Conservation (phyloP, 768 basidiomycete species). For the Cystobasidium onofrii region DNA sequence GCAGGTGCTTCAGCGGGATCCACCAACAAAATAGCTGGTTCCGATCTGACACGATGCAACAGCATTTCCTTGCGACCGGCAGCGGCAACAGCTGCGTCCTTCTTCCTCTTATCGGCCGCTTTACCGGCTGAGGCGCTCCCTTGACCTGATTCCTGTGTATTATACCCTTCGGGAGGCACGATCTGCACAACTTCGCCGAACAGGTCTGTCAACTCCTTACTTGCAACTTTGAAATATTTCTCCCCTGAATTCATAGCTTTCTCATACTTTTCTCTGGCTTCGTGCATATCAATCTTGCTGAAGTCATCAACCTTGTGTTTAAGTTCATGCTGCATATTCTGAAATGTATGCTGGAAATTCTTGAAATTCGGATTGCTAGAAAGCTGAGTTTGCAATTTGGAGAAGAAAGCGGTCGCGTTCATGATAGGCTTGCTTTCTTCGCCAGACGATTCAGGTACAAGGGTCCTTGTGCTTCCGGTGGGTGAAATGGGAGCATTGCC, state of each 20-base stretch:
- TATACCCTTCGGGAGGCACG: conserved; percentile 44
- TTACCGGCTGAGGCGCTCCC: conserved; percentile 43
- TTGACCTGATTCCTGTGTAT: conserved; percentile 26
- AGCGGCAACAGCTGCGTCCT: conserved; percentile 22
- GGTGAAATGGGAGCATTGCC: background rate
- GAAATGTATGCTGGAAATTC: conserved; percentile 31
- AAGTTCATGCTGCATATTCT: conserved; percentile 26
- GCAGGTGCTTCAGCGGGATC: conserved; percentile 44
- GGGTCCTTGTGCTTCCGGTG: background rate
- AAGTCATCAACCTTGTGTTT: conserved; percentile 31
- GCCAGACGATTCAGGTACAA: background rate
- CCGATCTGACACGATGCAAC: conserved; percentile 45
- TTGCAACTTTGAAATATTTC: conserved; percentile 47
- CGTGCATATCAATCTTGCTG: conserved; percentile 44
- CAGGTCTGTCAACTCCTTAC: conserved; percentile 37
- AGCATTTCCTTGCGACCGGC: conserved; percentile 46
- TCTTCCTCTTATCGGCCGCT: conserved; percentile 23
- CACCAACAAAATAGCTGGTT: conserved; percentile 45
- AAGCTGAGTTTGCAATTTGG: conserved; percentile 15
- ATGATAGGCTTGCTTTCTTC: background rate
- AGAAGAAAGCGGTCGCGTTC: conserved; percentile 39
- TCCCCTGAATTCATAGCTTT: conserved; percentile 48
- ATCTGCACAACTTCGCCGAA: conserved; percentile 47
- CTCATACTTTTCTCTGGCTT: conserved; percentile 41
- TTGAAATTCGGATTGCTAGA: conserved; percentile 35